Percentiles rank a stretch among this genome's conserved stretches.
Evolutionary conservation across 2,329 filamentous ascomycete genomes (phyloP).

Genomic region (Aspergillus calidoustus): DNA sequence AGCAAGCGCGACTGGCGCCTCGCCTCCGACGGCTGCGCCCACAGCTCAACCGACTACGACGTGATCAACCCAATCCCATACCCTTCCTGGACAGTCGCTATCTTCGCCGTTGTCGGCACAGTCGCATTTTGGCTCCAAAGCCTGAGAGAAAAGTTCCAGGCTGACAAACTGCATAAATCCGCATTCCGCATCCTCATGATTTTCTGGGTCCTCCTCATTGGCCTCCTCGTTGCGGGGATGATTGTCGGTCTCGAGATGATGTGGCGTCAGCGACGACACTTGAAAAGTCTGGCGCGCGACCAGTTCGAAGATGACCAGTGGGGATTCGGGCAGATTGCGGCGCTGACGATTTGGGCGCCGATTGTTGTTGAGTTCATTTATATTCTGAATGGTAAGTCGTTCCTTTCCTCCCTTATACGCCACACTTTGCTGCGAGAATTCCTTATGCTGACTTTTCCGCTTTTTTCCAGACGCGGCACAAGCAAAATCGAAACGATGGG

Average conservation of each 20-base stretch:
- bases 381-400: too few species aligned
- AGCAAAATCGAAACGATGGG: too few species aligned
- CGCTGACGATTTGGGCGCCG: too few species aligned
- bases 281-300: slow-evolving; percentile 9
- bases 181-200: not conserved
- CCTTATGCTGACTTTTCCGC: too few species aligned
- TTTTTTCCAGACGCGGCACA: too few species aligned
- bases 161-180: not conserved
- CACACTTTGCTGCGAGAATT: too few species aligned
- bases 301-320: slow-evolving; percentile 5
- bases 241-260: slow-evolving; percentile 14
- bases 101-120: slow-evolving; percentile 9
- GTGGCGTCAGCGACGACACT: slow-evolving; percentile 13
- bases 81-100: slow-evolving; percentile 7
- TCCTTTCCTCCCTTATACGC: too few species aligned
- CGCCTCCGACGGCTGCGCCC: slow-evolving; percentile 15
- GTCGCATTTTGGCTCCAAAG: slow-evolving; percentile 11
- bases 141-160: slow-evolving; percentile 6
- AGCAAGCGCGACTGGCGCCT: slow-evolving; percentile 11
- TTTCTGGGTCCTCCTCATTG: slow-evolving; percentile 11
- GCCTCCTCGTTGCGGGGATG: slow-evolving; percentile 4
- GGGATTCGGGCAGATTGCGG: too few species aligned
- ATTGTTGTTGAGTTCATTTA: too few species aligned
- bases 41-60: slow-evolving; percentile 12
- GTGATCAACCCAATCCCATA: slow-evolving; percentile 17